These are phyloP conservation scores for Leccinum subrobustum DNA, from an alignment of 1,284 basidiomycete species.

Conservation along the genomic window DNA sequence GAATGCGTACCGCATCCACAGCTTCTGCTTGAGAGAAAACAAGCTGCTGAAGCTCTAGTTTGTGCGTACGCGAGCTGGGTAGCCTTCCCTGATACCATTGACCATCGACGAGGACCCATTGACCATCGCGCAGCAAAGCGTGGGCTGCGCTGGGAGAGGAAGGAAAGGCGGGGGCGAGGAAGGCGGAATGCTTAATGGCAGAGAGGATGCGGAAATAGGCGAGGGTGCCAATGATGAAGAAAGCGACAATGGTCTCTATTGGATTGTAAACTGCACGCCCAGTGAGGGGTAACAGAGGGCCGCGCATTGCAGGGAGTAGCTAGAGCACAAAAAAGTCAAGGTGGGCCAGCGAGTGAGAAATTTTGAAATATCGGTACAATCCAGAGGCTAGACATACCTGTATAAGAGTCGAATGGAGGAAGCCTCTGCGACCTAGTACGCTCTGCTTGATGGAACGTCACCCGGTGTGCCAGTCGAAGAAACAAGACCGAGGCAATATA, in stretches of 20 bases:
- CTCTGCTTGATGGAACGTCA: not conserved
- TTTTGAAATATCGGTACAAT: not conserved
- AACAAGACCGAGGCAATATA: not conserved
- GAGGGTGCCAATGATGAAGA: conserved; percentile 84
- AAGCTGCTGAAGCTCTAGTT: conserved; percentile 65
- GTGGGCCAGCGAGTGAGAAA: not conserved
- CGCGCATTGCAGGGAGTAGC: conserved; percentile 41
- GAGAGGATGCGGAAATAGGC: conserved; percentile 90
- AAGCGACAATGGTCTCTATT: conserved; percentile 86
- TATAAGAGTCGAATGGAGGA: not conserved
- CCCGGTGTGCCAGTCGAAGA: not conserved
- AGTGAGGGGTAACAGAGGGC: conserved; percentile 59
- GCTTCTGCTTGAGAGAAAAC: conserved; percentile 52
- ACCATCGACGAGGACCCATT: conserved; percentile 55
- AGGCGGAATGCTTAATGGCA: conserved; percentile 77
- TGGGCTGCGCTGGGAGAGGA: conserved; percentile 52
- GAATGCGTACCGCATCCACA: conserved; percentile 14
- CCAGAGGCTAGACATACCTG: not conserved
- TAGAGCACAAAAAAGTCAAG: not conserved
- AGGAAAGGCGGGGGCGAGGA: conserved; percentile 55
- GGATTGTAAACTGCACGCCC: conserved; percentile 65
- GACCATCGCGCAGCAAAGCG: conserved; percentile 47
- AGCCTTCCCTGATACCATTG: conserved; percentile 42
- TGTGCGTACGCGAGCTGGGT: conserved; percentile 33
- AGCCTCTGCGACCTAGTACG: not conserved